Base-by-base conservation (phyloP, 2,329 filamentous ascomycete species). In the Fusarium irregulare region DNA sequence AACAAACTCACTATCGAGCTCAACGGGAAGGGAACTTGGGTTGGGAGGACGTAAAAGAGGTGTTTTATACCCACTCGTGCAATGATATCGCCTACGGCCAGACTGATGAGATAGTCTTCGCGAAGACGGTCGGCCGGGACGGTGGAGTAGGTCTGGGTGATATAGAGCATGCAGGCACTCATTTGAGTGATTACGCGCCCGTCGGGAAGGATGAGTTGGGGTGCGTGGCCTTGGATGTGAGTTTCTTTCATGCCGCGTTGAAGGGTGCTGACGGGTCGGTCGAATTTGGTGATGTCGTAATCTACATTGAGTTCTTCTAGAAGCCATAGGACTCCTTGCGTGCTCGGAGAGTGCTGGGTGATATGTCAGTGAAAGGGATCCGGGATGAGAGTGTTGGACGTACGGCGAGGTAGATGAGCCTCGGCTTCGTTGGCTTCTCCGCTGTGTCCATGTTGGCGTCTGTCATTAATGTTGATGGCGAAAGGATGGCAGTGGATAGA, bases 371-470 rank as follows among this genome's bases (percentile, higher is more conserved):
- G 20, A 21, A 3, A 21, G 20, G 20, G n/a, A n/a, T n/a, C n/a
- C n/a, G 5, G 4, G 3, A 1, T 9, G 30, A 6, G 11, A 9
- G n/a, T 3, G 3, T 14, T 3, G 2, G 12, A 25, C 14, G 0
- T 20, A 32, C 51, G 2, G 51, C 27, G 4, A 55, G 51, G 7
- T 55, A 55, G 27, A 55, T 55, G 0, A 55, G 37, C 11, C 21
- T n/a, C 2, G 27, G 51, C 13, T 55, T 55, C 0, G 27, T 4
- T 4, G 16, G 6, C 20, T 20, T 11, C 2, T 8, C 37, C 12
- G 18, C 13, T 14, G 6, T 2, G 6, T 37, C 21, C 48, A 51
- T 51, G 30, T 32, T 16, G 7, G 30, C 14, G 14, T 16, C 2
- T 32, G 14, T 32, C 7, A 1, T 32, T 32, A 13, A 32, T 32